These are phyloP conservation scores for Auricularia heimuer DNA, from an alignment of 768 basidiomycete species.

Conservation along the genomic window DNA sequence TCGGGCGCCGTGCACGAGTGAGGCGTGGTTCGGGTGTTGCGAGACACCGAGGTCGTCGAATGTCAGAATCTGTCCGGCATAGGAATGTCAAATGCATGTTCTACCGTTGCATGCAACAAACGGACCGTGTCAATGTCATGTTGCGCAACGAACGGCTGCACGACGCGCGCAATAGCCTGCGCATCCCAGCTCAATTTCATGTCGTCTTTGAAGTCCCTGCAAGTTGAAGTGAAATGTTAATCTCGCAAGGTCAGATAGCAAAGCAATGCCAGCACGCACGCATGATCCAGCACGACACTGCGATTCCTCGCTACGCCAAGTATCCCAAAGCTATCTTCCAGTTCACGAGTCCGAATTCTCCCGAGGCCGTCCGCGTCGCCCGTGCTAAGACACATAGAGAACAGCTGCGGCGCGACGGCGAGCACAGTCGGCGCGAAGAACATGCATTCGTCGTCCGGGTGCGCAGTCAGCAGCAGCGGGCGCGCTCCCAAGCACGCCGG, in stretches of 20 bases:
- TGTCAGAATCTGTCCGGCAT: conserved; percentile 56
- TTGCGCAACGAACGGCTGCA: too few species aligned
- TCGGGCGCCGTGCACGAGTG: conserved; percentile 45
- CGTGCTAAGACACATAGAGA: conserved; percentile 62
- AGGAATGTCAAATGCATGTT: too few species aligned
- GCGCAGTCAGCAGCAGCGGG: conserved; percentile 73
- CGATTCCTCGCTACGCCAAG: conserved; percentile 50
- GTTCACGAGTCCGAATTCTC: conserved; percentile 43
- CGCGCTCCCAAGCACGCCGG: neutral
- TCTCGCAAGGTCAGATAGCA: too few species aligned
- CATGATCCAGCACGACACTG: conserved; percentile 56
- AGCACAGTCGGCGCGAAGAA: conserved; percentile 86
- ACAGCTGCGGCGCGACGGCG: conserved; percentile 39
- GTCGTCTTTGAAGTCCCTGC: too few species aligned
- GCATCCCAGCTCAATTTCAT: too few species aligned
- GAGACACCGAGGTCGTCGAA: conserved; percentile 75
- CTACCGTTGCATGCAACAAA: too few species aligned
- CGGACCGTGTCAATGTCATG: too few species aligned
- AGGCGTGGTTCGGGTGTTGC: conserved; percentile 78
- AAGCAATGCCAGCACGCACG: conserved; percentile 37
- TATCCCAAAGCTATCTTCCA: conserved; percentile 51
- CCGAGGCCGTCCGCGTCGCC: conserved; percentile 76
- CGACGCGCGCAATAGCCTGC: too few species aligned
- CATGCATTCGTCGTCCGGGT: conserved; percentile 91
- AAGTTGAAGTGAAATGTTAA: too few species aligned